Evolutionary conservation across 305 asterid genomes (phyloP).

Genomic region (Nicotiana rustica): DNA sequence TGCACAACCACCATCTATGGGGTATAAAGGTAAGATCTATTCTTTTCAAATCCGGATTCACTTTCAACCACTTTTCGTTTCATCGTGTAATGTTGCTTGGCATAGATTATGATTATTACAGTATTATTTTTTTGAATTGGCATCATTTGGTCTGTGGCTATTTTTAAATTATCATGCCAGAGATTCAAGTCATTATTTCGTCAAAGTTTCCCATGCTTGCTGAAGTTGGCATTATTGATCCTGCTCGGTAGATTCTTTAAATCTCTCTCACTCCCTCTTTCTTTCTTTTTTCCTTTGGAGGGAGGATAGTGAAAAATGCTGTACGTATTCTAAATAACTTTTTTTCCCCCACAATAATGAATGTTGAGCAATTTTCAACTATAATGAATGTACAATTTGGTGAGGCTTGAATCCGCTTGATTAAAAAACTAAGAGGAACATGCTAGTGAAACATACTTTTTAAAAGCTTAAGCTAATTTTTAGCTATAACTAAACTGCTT

Average conservation of each 20-base stretch:
- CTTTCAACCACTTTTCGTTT: background rate
- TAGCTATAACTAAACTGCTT: background rate
- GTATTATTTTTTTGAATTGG: too few relatives aligned
- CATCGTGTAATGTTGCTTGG: background rate
- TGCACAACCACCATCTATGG: conserved; percentile 59
- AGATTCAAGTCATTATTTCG: background rate
- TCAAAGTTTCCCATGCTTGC: background rate
- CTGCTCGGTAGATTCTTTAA: background rate
- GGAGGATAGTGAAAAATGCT: too few relatives aligned
- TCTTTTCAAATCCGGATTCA: background rate
- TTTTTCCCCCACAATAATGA: background rate
- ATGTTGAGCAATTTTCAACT: background rate
- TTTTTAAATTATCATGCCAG: background rate
- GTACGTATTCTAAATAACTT: too few relatives aligned
- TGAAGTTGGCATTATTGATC: background rate
- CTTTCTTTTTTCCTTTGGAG: background rate
- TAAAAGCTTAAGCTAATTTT: background rate
- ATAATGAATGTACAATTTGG: background rate
- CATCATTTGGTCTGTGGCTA: background rate
- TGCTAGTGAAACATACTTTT: background rate
- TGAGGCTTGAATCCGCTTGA: too few relatives aligned
- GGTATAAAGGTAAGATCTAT: conserved; percentile 64
- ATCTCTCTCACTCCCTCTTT: background rate
- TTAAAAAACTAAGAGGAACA: background rate
- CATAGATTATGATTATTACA: background rate